Evolutionary conservation across 202 grass and related monocot species (phyloP), one percentile per base, ranked within the genome.

Genomic region (Saccharum hybrid): DNA sequence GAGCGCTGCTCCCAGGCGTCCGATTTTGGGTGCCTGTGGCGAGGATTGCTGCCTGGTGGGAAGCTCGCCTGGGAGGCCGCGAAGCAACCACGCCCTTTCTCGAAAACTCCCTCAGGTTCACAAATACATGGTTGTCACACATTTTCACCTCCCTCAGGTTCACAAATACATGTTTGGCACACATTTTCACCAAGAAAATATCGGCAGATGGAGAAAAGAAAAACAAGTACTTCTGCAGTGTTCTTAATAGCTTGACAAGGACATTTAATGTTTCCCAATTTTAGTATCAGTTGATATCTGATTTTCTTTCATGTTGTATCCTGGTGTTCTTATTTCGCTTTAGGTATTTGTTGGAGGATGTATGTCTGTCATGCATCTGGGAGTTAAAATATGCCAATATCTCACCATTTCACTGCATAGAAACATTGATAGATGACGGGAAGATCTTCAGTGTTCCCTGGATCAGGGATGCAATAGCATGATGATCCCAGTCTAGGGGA

Each of bases 401-500:
- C 26, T 64, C 26, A 64, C 61, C 15, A 37, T 37, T 67, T 39
- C 65, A 37, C 15, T 16, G 9, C 9, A 9, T 16, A 36, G 63
- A 11, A 13, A 43, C 41, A 79, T 52, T 51, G 64, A 63, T 63
- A 70, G 6, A 33, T 82, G 78, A 82, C 6, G 51, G 70, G 38
- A 49, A 81, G 11, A 77, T 75, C 86, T 78, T 65, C 54, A 67
- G n/a, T 30, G 54, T 46, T 9, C 26, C 28, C 11, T 21, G 36
- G 11, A 72, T 65, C 65, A 37, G 54, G 41, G 33, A 45, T 18
- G 7, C 18, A 10, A 63, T 31, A 59, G 34, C 77, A 76, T 71
- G 69, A 48, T 72, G 88, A 63, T 42, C 54, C 14, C n/a, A 0
- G 41, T 86, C 70, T 80, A 82, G 83, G 59, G 67, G 60, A 73